Evolutionary conservation across 2,329 filamentous ascomycete genomes (phyloP).

Genomic region (Fusarium metavorans): DNA sequence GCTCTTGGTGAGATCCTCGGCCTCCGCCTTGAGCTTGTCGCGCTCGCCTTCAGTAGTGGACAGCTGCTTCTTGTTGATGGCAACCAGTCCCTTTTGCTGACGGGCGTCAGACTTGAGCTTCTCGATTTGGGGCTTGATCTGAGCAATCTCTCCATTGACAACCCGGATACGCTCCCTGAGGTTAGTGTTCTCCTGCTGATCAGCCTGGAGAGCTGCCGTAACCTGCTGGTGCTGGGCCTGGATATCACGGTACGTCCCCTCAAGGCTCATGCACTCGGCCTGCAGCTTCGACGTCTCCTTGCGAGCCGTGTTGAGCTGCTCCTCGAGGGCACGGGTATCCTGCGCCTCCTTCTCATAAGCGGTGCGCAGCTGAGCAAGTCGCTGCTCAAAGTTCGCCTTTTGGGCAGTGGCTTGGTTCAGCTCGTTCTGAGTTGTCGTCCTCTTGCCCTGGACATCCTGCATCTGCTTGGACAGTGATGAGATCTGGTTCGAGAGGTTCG

Average conservation of each 20-base stretch:
- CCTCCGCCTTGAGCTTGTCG: slow-evolving; percentile 87
- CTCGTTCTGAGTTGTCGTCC: slow-evolving; percentile 82
- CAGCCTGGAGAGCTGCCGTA: slow-evolving; percentile 79
- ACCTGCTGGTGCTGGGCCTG: slow-evolving; percentile 85
- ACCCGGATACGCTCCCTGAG: slow-evolving; percentile 90
- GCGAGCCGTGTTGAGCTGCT: slow-evolving; percentile 80
- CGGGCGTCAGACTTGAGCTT: slow-evolving; percentile 92
- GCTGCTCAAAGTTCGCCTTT: slow-evolving; percentile 92
- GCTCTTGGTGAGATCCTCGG: slow-evolving; percentile 74
- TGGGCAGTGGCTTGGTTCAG: slow-evolving; percentile 84
- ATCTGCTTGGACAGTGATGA: slow-evolving; percentile 92
- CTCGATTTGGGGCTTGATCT: slow-evolving; percentile 90
- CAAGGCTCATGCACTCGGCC: slow-evolving; percentile 84
- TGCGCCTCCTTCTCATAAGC: slow-evolving; percentile 95
- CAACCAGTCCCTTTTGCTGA: slow-evolving; percentile 95
- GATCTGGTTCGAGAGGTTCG: slow-evolving; percentile 96
- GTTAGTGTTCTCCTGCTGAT: slow-evolving; percentile 87
- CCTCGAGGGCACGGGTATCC: slow-evolving; percentile 85
- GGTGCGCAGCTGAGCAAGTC: slow-evolving; percentile 85
- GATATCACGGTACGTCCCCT: slow-evolving; percentile 84
- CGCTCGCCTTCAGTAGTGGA: slow-evolving; percentile 89
- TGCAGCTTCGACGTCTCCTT: slow-evolving; percentile 87
- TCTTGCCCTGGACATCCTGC: slow-evolving; percentile 90
- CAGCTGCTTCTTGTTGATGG: slow-evolving; percentile 98
- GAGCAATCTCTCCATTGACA: slow-evolving; percentile 83